phyloP scores from a whole-genome alignment of 371 early-diverging fungal genomes.

The Globomyces sp. region DNA sequence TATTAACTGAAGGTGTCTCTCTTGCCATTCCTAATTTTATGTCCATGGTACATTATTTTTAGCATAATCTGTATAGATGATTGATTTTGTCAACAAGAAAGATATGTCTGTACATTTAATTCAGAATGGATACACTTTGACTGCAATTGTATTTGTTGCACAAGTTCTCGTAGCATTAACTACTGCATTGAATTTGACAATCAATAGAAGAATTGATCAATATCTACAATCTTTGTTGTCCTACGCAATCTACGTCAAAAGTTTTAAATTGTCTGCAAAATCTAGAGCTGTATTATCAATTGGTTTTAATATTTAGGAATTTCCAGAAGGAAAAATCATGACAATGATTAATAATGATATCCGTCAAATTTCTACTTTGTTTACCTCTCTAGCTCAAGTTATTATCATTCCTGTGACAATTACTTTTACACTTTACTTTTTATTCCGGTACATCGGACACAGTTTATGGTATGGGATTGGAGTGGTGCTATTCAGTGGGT shows the following conservation, averaged over 20 bases:
- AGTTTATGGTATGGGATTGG: not conserved
- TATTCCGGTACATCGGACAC: constrained; percentile 1
- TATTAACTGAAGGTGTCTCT: too few species aligned
- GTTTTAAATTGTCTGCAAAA: constrained; percentile 5
- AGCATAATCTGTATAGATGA: too few species aligned
- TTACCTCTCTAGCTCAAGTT: not conserved
- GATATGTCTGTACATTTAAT: not conserved
- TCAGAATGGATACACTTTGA: not conserved
- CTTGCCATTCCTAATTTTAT: too few species aligned
- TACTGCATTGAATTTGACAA: not conserved
- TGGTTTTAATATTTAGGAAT: not conserved
- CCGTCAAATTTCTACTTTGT: not conserved
- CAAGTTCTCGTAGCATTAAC: not conserved
- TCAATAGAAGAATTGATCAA: not conserved
- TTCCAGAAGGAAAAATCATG: constrained; percentile 19
- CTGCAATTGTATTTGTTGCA: not conserved
- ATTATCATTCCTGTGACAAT: constrained; percentile 2
- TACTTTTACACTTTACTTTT: not conserved
- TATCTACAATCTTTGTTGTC: not conserved
- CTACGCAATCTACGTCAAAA: constrained; percentile 2
- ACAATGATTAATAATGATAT: constrained; percentile 11
- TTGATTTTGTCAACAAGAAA: too few species aligned
- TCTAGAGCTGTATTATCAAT: not conserved
- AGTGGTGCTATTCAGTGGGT: not conserved
- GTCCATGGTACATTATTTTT: too few species aligned